These are phyloP conservation scores for Ramicandelaber brevisporus DNA, from an alignment of 192 early-diverging fungal species.

Conservation along the genomic window DNA sequence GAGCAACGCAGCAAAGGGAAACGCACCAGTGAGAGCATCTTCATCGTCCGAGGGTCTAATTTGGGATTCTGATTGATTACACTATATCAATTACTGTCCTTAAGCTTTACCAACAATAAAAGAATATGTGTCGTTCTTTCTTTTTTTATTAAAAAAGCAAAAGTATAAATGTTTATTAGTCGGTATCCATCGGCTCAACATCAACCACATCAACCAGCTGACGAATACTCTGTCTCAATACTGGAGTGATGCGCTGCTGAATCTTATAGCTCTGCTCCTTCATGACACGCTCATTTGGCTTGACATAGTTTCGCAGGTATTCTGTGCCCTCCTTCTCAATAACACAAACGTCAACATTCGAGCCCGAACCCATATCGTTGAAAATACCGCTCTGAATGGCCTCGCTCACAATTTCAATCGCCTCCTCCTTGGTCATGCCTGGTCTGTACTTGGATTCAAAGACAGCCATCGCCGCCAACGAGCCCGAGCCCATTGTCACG, in stretches of 20 bases:
- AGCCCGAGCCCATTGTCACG: slow-evolving; percentile 89
- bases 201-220: slow-evolving; percentile 30
- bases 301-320: slow-evolving; percentile 56
- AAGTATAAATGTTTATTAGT: no score
- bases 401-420: slow-evolving; percentile 68
- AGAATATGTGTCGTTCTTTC: no score
- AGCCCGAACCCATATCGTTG: slow-evolving; percentile 95
- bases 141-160: no score
- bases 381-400: slow-evolving; percentile 96
- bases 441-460: slow-evolving; percentile 71
- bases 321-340: slow-evolving; percentile 72
- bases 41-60: no score
- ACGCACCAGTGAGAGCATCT: no score
- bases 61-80: no score
- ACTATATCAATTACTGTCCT: no score
- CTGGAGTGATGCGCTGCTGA: slow-evolving; percentile 22
- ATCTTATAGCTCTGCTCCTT: slow-evolving; percentile 73
- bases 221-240: slow-evolving; percentile 24
- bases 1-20: no score
- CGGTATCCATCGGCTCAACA: slow-evolving; percentile 40
- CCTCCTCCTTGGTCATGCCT: slow-evolving; percentile 66
- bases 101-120: no score
- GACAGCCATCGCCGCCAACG: slow-evolving; percentile 84
- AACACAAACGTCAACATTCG: slow-evolving; percentile 82
- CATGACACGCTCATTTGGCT: slow-evolving; percentile 61